Evolutionary conservation across 208 protist species (phyloP), one percentile per base, ranked within the genome.

Genomic region (Wallacemonas rigidus): DNA sequence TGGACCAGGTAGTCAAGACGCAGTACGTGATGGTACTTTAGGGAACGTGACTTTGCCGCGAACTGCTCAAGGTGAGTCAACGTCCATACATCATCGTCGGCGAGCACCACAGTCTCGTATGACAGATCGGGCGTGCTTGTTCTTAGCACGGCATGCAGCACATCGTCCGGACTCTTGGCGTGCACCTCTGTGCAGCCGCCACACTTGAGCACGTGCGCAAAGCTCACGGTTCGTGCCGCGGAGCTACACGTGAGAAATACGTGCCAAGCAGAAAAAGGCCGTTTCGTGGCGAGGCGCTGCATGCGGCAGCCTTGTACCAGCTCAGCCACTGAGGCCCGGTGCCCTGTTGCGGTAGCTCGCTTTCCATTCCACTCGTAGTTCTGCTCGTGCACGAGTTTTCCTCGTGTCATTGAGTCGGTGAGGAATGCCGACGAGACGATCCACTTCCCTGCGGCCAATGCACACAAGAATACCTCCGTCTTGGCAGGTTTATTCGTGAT

Each of bases 1-100:
- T 92, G 82, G 7, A 89, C 81, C 45, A 94, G 39, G 65, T 91
- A 94, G 36, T 94, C 86, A 35, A 93, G 55, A 14, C 76, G 78
- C 9, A 88, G 60, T 15, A 93, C 81, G 39, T 53, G 71, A 11
- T 69, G 17, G 12, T 67, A 39, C 63, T 40, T 36, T 36, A 35
- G 17, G 15, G 6, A 65, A 47, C 9, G 8, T n/a, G 53, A n/a
- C 45, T 60, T 43, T 12, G 75, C 12, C 8, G 45, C 54, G 12
- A 88, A 68, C 15, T 71, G 44, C 43, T 85, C 78, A 53, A 93
- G 58, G 69, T 88, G 79, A 39, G 35, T 45, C 54, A 70, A 38
- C 2, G 60, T 75, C 80, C 87, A 93, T 35, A 87, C 60, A 35
- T 72, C 58, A 36, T 91, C 86, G 68, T 91, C 88, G 7, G 88